Evolutionary conservation across 495 filamentous ascomycete species (phyloP).

Genomic region (Oidiodendron maius): DNA sequence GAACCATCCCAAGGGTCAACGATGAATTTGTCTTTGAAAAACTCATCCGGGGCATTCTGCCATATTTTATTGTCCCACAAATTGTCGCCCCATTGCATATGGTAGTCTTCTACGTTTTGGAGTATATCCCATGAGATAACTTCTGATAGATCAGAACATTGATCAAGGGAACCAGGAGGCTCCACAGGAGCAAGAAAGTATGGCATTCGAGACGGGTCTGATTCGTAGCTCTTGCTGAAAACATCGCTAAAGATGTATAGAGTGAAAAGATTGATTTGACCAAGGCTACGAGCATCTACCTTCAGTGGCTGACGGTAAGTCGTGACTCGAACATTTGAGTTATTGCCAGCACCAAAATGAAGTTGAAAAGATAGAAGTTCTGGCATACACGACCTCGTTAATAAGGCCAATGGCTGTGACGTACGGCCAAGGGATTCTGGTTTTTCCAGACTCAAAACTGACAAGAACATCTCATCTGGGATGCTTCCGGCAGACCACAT

Average conservation of each 20-base stretch:
- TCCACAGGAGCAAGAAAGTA: slow-evolving; percentile 77
- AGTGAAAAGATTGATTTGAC: slow-evolving; percentile 61
- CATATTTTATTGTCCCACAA: slow-evolving; percentile 25
- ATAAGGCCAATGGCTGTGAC: slow-evolving; percentile 61
- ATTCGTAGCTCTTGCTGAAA: slow-evolving; percentile 79
- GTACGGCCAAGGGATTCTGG: slow-evolving; percentile 51
- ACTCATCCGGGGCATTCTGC: slow-evolving; percentile 34
- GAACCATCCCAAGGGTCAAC: slow-evolving; percentile 72
- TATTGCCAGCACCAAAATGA: slow-evolving; percentile 56
- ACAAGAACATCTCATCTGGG: slow-evolving; percentile 56
- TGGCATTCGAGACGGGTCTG: slow-evolving; percentile 56
- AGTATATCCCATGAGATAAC: slow-evolving; percentile 67
- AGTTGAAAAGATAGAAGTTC: slow-evolving; percentile 63
- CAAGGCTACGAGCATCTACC: slow-evolving; percentile 34
- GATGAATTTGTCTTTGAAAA: slow-evolving; percentile 60
- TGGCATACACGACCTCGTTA: slow-evolving; percentile 64
- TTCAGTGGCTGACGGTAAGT: slow-evolving; percentile 30
- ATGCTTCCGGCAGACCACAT: slow-evolving; percentile 56
- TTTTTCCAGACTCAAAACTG: slow-evolving; percentile 54
- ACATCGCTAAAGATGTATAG: slow-evolving; percentile 74
- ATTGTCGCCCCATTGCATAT: slow-evolving; percentile 43
- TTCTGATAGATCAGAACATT: slow-evolving; percentile 17
- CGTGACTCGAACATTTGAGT: slow-evolving; percentile 12
- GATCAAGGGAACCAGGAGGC: slow-evolving; percentile 4
- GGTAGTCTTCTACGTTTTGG: slow-evolving; percentile 40